These are phyloP conservation scores for Neofusicoccum laricinum DNA, from an alignment of 2,329 filamentous ascomycete genomes.

Conservation along the genomic window DNA sequence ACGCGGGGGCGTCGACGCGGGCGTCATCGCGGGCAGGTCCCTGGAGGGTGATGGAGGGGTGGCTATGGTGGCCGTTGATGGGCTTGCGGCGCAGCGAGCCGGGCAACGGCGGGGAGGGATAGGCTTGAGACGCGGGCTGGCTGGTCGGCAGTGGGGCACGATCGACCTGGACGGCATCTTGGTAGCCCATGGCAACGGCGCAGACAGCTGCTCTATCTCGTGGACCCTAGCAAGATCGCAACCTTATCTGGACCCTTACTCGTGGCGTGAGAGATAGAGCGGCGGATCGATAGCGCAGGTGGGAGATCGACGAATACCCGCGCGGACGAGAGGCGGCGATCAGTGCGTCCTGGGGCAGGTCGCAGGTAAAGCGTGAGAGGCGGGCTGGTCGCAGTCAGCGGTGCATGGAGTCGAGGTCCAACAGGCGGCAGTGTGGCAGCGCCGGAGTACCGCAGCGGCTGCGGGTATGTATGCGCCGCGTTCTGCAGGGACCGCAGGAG, in stretches of 20 bases:
- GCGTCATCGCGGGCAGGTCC: conserved; percentile 29
- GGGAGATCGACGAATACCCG: conserved; percentile 13
- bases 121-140: conserved; percentile 20
- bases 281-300: neutral
- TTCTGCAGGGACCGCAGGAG: conserved; percentile 10
- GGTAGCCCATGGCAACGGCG: conserved; percentile 26
- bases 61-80: conserved; percentile 15
- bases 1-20: conserved; percentile 29
- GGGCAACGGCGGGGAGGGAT: conserved; percentile 24
- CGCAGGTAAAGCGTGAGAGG: neutral
- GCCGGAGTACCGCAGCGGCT: neutral
- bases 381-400: conserved; percentile 2
- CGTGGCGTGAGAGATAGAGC: conserved; percentile 3
- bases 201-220: neutral
- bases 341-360: conserved; percentile 9
- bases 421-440: conserved; percentile 7
- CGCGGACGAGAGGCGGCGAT: conserved; percentile 3
- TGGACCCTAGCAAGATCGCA: conserved; percentile 13
- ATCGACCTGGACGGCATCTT: conserved; percentile 23
- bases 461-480: neutral
- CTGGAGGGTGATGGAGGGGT: conserved; percentile 23
- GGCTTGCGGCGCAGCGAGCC: conserved; percentile 13
- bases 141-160: conserved; percentile 16
- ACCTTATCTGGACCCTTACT: conserved; percentile 15
- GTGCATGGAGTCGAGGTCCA: neutral